These are phyloP conservation scores for Psilocybe subaeruginosa DNA, from an alignment of 768 basidiomycete species.

Conservation along the genomic window DNA sequence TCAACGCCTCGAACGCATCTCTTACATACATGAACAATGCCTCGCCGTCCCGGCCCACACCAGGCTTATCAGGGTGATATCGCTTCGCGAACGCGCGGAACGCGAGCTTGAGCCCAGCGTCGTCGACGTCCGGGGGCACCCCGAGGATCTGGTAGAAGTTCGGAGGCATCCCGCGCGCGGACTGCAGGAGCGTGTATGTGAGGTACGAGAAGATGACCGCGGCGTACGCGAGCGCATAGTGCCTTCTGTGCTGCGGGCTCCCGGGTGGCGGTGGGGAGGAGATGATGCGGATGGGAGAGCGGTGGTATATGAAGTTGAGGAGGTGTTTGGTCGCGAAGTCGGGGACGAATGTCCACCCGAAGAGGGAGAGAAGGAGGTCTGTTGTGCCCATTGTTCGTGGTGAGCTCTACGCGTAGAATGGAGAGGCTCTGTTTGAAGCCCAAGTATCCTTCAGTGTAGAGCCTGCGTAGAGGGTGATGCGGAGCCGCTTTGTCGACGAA, in stretches of 20 bases:
- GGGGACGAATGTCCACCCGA: constrained; percentile 72
- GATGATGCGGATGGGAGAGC: constrained; percentile 31
- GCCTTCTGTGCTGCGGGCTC: constrained; percentile 49
- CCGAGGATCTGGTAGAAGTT: constrained; percentile 83
- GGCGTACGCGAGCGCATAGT: constrained; percentile 67
- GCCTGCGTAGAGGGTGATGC: too few relatives aligned
- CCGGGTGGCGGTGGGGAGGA: constrained; percentile 44
- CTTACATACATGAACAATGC: constrained; percentile 70
- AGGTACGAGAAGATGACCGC: constrained; percentile 69
- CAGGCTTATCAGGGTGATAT: constrained; percentile 78
- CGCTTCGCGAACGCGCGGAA: constrained; percentile 76
- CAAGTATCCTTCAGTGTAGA: too few relatives aligned
- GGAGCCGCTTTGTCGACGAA: too few relatives aligned
- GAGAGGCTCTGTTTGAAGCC: too few relatives aligned
- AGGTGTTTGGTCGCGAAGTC: constrained; percentile 58
- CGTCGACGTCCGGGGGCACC: constrained; percentile 64
- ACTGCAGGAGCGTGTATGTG: constrained; percentile 62
- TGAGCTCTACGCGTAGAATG: too few relatives aligned
- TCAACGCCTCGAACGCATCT: constrained; percentile 78
- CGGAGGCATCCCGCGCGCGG: constrained; percentile 56
- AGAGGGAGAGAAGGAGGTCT: constrained; percentile 34
- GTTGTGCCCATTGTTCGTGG: constrained; percentile 19
- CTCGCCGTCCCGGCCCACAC: constrained; percentile 57
- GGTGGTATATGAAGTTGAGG: constrained; percentile 48
- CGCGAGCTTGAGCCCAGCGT: constrained; percentile 65